Evolutionary conservation across 768 basidiomycete genomes (phyloP).

Genomic region (Multifurca ochricompacta): DNA sequence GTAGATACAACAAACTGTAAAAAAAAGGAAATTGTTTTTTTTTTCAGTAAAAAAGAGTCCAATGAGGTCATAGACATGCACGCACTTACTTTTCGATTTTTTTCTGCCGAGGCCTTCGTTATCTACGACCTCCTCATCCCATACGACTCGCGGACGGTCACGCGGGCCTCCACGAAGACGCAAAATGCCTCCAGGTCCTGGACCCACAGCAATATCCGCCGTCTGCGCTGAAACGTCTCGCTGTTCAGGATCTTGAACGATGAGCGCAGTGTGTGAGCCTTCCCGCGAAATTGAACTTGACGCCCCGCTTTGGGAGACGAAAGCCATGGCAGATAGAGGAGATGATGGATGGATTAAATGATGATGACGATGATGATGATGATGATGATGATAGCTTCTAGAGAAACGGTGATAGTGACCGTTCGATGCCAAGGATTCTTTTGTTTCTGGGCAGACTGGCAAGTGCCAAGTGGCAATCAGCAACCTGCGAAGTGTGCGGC

Average conservation of each 20-base stretch:
- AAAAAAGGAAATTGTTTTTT: neutral
- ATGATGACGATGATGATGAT: too few species aligned
- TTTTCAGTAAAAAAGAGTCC: neutral
- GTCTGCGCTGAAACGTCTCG: neutral
- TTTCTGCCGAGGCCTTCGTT: slow-evolving; percentile 88
- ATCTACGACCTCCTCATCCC: slow-evolving; percentile 58
- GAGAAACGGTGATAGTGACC: too few species aligned
- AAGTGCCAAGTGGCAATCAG: too few species aligned
- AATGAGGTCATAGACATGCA: too few species aligned
- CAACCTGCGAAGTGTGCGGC: too few species aligned
- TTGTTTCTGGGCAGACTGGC: too few species aligned
- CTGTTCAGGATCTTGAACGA: slow-evolving; percentile 3
- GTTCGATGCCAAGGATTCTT: too few species aligned
- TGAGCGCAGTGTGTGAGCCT: slow-evolving; percentile 4
- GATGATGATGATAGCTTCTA: too few species aligned
- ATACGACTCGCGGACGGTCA: slow-evolving; percentile 50
- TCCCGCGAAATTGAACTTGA: slow-evolving; percentile 7
- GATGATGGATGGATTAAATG: too few species aligned
- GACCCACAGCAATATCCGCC: neutral
- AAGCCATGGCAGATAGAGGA: neutral
- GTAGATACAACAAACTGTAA: slow-evolving; percentile 94
- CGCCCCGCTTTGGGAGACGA: neutral
- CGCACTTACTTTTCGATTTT: slow-evolving; percentile 80
- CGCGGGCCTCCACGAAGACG: slow-evolving; percentile 10
- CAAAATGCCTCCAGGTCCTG: neutral